Conservation (phyloP, 2,329 filamentous ascomycete genomes). For the Cladorrhinum sp. region DNA sequence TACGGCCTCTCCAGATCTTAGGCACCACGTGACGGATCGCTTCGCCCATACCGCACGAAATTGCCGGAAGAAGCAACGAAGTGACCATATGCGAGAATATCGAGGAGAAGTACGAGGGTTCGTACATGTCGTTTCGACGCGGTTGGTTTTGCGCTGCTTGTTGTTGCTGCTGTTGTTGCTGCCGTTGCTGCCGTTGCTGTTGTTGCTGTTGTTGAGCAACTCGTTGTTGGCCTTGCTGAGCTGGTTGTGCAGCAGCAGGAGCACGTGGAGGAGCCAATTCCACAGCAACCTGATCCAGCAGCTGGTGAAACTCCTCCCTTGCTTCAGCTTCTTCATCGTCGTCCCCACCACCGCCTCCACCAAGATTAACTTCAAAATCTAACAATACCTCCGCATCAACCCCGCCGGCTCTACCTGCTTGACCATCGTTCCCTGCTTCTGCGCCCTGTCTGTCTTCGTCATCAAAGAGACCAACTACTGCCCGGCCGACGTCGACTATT, state of each 20-base stretch:
- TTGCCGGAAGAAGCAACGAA: slow-evolving; percentile 71
- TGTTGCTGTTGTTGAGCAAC: too few species aligned
- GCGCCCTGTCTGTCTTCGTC: neutral
- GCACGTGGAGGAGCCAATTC: neutral
- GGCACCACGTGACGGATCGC: slow-evolving; percentile 68
- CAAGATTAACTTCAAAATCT: slow-evolving; percentile 27
- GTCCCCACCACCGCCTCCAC: slow-evolving; percentile 16
- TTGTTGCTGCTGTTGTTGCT: slow-evolving; percentile 7
- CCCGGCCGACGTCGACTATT: slow-evolving; percentile 13
- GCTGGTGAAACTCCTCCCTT: slow-evolving; percentile 12
- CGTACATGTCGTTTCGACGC: slow-evolving; percentile 26
- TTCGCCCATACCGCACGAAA: slow-evolving; percentile 77
- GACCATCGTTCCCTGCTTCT: slow-evolving; percentile 3
- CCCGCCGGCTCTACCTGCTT: neutral
- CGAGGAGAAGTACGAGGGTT: slow-evolving; percentile 32
- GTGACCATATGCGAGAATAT: slow-evolving; percentile 49
- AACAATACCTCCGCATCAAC: slow-evolving; percentile 26
- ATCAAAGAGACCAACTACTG: slow-evolving; percentile 16
- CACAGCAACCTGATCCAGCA: neutral
- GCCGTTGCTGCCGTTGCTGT: too few species aligned
- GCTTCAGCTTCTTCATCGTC: slow-evolving; percentile 19
- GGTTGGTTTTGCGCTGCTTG: slow-evolving; percentile 15
- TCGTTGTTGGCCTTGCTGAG: neutral
- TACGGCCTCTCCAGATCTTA: slow-evolving; percentile 50
- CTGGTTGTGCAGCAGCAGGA: neutral